Conservation (phyloP, 306 rosid species). For the Mimosa bimucronata region DNA sequence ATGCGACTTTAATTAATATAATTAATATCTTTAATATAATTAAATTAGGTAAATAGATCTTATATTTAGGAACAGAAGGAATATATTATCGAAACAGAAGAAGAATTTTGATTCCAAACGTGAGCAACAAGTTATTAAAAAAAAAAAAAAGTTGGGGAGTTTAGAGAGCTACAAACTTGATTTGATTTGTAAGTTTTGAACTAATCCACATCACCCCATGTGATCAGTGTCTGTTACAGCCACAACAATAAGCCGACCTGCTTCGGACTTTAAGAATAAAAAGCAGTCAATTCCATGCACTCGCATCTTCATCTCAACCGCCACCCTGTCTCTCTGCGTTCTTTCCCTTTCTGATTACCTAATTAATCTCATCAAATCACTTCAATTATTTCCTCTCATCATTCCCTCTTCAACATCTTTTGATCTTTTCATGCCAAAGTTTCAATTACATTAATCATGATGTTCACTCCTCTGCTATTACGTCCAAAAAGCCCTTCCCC, state of each 20-base stretch:
- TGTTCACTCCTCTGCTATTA: not conserved
- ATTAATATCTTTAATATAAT: no score
- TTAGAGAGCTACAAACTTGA: no score
- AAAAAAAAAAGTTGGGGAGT: not conserved
- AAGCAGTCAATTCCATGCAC: not conserved
- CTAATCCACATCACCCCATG: not conserved
- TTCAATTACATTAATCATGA: not conserved
- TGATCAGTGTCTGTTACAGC: not conserved
- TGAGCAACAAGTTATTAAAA: not conserved
- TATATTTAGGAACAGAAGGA: no score
- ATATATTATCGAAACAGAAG: not conserved
- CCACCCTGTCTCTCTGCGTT: not conserved
- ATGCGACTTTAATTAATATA: no score
- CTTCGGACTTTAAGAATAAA: not conserved
- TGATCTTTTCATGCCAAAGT: not conserved
- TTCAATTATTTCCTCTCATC: no score
- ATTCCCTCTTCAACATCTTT: not conserved
- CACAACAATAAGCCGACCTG: not conserved
- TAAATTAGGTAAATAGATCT: no score
- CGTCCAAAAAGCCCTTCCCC: not conserved
- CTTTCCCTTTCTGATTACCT: not conserved
- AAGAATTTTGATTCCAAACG: not conserved
- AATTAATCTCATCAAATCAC: no score
- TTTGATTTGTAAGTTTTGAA: not conserved
- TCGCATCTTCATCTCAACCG: not conserved